Conservation (phyloP, 73 alveolate species). For the Paramecium pentaurelia region DNA sequence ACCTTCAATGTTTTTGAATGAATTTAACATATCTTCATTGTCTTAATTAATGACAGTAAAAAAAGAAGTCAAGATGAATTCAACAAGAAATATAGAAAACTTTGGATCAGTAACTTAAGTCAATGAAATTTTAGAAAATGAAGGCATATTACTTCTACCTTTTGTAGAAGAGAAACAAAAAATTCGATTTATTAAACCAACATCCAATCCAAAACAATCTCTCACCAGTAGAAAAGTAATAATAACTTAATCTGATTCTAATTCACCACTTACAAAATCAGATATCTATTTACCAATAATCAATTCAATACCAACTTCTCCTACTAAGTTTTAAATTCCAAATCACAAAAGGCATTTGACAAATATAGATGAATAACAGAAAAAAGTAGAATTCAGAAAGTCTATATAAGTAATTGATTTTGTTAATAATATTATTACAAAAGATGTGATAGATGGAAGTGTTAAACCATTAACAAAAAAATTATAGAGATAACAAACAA, state of each 20-base stretch:
- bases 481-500: background rate
- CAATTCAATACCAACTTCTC: background rate
- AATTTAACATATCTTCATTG: background rate
- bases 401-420: background rate
- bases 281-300: background rate
- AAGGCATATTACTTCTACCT: background rate
- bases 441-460: background rate
- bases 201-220: background rate
- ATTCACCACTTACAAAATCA: background rate
- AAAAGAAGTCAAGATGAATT: background rate
- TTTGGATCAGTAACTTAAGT: background rate
- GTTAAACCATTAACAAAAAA: background rate
- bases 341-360: background rate
- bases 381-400: background rate
- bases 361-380: background rate
- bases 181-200: background rate
- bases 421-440: background rate
- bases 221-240: background rate
- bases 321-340: background rate
- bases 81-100: background rate
- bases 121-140: background rate
- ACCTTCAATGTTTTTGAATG: constrained; percentile 6
- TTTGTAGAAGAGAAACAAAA: background rate
- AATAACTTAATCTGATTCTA: background rate
- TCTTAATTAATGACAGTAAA: background rate